Conservation (phyloP, 768 basidiomycete species). For the Xerocomus potaroensis region DNA sequence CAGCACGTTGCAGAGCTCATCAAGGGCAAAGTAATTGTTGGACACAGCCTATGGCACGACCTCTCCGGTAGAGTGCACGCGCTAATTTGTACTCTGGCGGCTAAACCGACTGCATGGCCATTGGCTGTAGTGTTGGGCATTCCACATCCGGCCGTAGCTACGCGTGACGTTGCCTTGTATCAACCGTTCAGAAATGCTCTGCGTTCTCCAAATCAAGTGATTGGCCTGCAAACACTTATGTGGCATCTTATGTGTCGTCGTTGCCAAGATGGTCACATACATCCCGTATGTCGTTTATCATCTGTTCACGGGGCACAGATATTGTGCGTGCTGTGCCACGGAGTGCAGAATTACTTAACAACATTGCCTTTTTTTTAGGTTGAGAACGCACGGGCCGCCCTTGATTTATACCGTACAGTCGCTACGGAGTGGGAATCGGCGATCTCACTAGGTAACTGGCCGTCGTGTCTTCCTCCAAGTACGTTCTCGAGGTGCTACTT, state of each 20-base stretch:
- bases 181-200: conserved; percentile 74
- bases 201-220: conserved; percentile 57
- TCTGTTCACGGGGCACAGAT: not conserved
- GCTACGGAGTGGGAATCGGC: conserved; percentile 63
- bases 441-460: conserved; percentile 63
- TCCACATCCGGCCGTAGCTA: conserved; percentile 71
- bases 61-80: conserved; percentile 53
- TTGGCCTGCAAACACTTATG: conserved; percentile 74
- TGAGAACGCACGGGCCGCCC: conserved; percentile 66
- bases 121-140: conserved; percentile 63
- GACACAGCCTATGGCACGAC: conserved; percentile 78
- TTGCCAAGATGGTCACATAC: conserved; percentile 65
- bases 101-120: conserved; percentile 12
- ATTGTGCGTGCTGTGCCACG: conserved; percentile 3
- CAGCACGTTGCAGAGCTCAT: conserved; percentile 60
- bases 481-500: conserved; percentile 78
- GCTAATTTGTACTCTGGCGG: not conserved
- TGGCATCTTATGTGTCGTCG: conserved; percentile 81
- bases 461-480: conserved; percentile 69
- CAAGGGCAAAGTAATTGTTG: conserved; percentile 67
- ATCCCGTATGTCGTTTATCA: conserved; percentile 53
- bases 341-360: conserved; percentile 11
- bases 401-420: conserved; percentile 53
- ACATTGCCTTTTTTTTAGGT: conserved; percentile 40
- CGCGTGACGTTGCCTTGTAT: conserved; percentile 79